Percentiles rank a stretch among this genome's conserved stretches.
phyloP scores from a whole-genome alignment of 2,329 filamentous ascomycete genomes.

The Nemania serpens region DNA sequence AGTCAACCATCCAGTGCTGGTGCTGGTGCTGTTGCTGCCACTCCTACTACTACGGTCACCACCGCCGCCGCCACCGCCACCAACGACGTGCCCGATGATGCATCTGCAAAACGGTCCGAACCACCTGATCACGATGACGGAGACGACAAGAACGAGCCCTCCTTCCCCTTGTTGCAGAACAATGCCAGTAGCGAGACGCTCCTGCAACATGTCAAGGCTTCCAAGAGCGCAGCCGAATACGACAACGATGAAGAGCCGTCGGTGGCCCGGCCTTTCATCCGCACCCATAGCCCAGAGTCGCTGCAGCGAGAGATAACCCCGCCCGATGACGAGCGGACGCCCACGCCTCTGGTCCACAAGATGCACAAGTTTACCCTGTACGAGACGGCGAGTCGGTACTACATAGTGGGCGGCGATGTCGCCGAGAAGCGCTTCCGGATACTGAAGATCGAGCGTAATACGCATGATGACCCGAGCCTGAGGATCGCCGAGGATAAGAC shows the following conservation, averaged over 20 bases:
- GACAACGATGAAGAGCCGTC: constrained; percentile 64
- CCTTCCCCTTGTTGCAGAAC: constrained; percentile 50
- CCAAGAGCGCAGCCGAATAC: constrained; percentile 45
- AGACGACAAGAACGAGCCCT: constrained; percentile 33
- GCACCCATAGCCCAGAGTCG: constrained; percentile 58
- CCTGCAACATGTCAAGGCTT: constrained; percentile 38
- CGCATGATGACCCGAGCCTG: constrained; percentile 75
- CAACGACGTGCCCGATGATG: constrained; percentile 19
- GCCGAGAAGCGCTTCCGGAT: constrained; percentile 88
- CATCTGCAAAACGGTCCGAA: not conserved
- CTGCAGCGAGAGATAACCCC: constrained; percentile 34
- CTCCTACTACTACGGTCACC: too few relatives aligned
- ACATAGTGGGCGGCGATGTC: constrained; percentile 90
- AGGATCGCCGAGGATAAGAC: constrained; percentile 93
- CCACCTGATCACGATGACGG: not conserved
- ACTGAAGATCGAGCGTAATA: constrained; percentile 91
- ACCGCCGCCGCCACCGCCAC: not conserved
- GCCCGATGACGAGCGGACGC: constrained; percentile 35
- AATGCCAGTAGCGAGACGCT: constrained; percentile 46
- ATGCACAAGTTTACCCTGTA: constrained; percentile 99
- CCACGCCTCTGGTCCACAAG: constrained; percentile 54
- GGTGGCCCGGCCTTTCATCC: constrained; percentile 61
- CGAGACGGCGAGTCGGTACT: constrained; percentile 91
- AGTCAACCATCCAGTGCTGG: constrained; percentile 24
- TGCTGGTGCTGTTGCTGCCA: too few relatives aligned